These are phyloP conservation scores for Ambrosia hybrid DNA, from an alignment of 140 eudicot genomes.

Conservation along the genomic window DNA sequence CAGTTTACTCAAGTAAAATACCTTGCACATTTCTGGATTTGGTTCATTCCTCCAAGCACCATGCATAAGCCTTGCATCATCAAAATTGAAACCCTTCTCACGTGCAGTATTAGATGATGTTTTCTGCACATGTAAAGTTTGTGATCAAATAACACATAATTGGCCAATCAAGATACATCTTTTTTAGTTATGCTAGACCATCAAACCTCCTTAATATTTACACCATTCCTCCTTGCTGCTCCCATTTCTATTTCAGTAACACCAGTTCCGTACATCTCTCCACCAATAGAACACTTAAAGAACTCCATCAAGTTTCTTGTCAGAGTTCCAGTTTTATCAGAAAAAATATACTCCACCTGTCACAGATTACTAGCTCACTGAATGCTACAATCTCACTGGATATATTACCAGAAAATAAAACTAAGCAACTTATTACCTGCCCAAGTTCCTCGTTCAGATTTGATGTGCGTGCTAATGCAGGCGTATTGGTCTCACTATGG, in stretches of 20 bases:
- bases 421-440: conserved; percentile 53
- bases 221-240: conserved; percentile 76
- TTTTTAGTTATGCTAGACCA: conserved; percentile 23
- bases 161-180: conserved; percentile 9
- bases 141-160: conserved; percentile 13
- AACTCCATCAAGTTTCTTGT: conserved; percentile 98
- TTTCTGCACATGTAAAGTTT: conserved; percentile 52
- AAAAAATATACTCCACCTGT: conserved; percentile 91
- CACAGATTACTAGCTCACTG: conserved; percentile 10
- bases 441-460: conserved; percentile 99
- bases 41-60: conserved; percentile 99
- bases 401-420: background rate
- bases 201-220: conserved; percentile 62
- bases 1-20: conserved; percentile 17
- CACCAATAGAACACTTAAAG: conserved; percentile 95
- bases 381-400: conserved; percentile 8
- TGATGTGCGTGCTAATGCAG: conserved; percentile 96
- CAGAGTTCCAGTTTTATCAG: conserved; percentile 97
- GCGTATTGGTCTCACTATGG: conserved; percentile 88
- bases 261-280: conserved; percentile 91
- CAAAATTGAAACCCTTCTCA: conserved; percentile 97
- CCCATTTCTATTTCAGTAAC: conserved; percentile 92
- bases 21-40: conserved; percentile 92
- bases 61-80: conserved; percentile 85
- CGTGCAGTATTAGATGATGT: conserved; percentile 50